Base-by-base conservation (phyloP, 2,329 filamentous ascomycete species). In the Colletotrichum sansevieriae region DNA sequence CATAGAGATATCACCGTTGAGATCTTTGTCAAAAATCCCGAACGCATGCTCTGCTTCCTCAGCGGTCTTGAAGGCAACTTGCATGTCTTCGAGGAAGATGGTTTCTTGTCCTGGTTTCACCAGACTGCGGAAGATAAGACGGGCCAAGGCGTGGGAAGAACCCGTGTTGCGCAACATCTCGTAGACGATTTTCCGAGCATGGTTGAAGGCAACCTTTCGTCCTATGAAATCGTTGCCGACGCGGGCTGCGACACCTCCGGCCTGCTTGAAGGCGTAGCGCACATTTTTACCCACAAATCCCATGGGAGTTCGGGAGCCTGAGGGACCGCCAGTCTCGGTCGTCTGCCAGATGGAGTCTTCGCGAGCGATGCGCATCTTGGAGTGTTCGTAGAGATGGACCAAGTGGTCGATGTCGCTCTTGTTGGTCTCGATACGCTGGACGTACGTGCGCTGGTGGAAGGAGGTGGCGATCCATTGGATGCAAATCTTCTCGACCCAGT, bases 1-100 rank as follows among this genome's bases (percentile, higher is more conserved):
- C 88, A 97, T 94, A 0, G 93, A 97, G 57, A 98, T 97, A 75
- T 98, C 95, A 4, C 95, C 95, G 72, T 98, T 98, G 83, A 98
- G 89, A 75, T 98, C 95, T 76, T 96, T 97, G 81, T 98, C 95
- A 73, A 98, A 98, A 84, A 98, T 95, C 73, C 86, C 85, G 75
- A 98, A 98, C 0, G 95, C 95, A 3, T 92, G 92, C 62, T 96
- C 92, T 0, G 94, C 93, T 76, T 98, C 95, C 13, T 98, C 95
- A 18, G 91, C 87, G 25, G 91, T 92, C 10, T 91, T 87, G 74
- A 97, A 98, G 0, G 93, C 94, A 11, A 87, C 83, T 70, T 90
- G 90, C 62, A 98, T 80, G 75, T 98, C 95, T 9, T 94, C 93
- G 0, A 91, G 85, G 20, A 89, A 87, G 5, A 98, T 90, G 0